Evolutionary conservation across 2,329 filamentous ascomycete species (phyloP).

Genomic region (Huntiella abstrusa): DNA sequence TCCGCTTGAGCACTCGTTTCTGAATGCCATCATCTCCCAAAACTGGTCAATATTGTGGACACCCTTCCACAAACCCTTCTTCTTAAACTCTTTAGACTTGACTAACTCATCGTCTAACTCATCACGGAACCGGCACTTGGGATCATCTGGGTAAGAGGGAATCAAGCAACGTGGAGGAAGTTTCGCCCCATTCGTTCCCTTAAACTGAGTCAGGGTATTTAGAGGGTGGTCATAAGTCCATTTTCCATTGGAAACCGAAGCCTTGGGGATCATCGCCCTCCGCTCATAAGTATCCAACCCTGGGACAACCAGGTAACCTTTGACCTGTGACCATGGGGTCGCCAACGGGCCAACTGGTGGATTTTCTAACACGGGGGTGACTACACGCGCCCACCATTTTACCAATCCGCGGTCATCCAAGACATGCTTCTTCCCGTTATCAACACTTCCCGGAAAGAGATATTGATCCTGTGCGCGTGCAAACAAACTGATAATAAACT

Average conservation of each 20-base stretch:
- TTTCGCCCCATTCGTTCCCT: conserved; percentile 31
- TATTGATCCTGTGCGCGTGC: conserved; percentile 86
- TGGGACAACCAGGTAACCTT: conserved; percentile 71
- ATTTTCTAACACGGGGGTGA: conserved; percentile 52
- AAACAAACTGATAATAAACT: conserved; percentile 72
- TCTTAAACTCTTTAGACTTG: conserved; percentile 33
- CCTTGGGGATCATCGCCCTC: conserved; percentile 50
- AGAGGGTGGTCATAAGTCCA: conserved; percentile 60
- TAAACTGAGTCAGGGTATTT: conserved; percentile 41
- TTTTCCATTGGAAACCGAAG: conserved; percentile 25
- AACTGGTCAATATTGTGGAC: conserved; percentile 76
- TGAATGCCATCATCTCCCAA: conserved; percentile 96
- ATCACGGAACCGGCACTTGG: conserved; percentile 73
- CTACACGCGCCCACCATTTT: conserved; percentile 84
- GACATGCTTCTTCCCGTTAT: conserved; percentile 74
- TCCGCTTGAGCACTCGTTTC: conserved; percentile 89
- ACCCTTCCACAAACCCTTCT: conserved; percentile 58
- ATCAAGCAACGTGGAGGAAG: conserved; percentile 70
- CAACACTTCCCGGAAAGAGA: conserved; percentile 77
- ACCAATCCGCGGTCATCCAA: conserved; percentile 78
- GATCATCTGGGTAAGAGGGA: conserved; percentile 84
- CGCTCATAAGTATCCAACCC: conserved; percentile 71
- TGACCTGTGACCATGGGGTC: conserved; percentile 28
- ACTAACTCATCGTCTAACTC: conserved; percentile 74
- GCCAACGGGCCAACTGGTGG: conserved; percentile 17